phyloP scores from a whole-genome alignment of 2,329 filamentous ascomycete genomes.

The Talaromyces sp. region DNA sequence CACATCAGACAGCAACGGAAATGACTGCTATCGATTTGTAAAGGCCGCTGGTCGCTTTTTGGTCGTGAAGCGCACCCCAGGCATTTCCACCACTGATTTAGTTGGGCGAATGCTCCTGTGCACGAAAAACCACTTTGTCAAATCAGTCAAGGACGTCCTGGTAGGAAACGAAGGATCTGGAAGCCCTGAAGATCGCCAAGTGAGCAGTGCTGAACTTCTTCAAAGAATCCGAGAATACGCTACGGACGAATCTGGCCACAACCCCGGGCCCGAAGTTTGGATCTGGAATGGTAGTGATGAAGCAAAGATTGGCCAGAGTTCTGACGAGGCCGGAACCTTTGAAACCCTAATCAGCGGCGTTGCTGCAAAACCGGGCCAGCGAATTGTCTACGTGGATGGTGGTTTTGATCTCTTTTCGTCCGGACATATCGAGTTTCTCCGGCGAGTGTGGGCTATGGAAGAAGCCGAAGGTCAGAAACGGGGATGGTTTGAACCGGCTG shows the following conservation, averaged over 20 bases:
- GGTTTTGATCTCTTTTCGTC: conserved; percentile 96
- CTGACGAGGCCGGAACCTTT: conserved; percentile 61
- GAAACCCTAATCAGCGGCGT: conserved; percentile 64
- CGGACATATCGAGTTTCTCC: conserved; percentile 92
- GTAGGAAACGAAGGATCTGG: conserved; percentile 68
- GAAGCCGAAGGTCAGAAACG: conserved; percentile 60
- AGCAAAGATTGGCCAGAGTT: conserved; percentile 31
- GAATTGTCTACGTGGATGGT: conserved; percentile 90
- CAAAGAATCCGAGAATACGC: conserved; percentile 80
- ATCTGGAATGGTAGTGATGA: conserved; percentile 58
- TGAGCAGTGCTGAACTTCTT: conserved; percentile 62
- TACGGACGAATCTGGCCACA: conserved; percentile 73
- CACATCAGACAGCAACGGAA: conserved; percentile 84
- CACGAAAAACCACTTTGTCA: conserved; percentile 91
- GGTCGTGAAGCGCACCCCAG: conserved; percentile 92
- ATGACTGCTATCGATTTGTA: conserved; percentile 97
- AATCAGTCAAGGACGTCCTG: conserved; percentile 65
- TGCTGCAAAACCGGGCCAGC: conserved; percentile 69
- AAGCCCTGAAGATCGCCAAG: conserved; percentile 59
- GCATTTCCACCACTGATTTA: conserved; percentile 96
- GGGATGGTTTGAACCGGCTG: conserved; percentile 69
- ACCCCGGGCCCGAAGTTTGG: conserved; percentile 78
- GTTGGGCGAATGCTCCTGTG: conserved; percentile 96
- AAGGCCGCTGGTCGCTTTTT: conserved; percentile 92
- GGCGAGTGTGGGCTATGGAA: conserved; percentile 68